These are phyloP conservation scores for Eutrema yunnanense DNA, from an alignment of 345 rosid species.

Conservation along the genomic window DNA sequence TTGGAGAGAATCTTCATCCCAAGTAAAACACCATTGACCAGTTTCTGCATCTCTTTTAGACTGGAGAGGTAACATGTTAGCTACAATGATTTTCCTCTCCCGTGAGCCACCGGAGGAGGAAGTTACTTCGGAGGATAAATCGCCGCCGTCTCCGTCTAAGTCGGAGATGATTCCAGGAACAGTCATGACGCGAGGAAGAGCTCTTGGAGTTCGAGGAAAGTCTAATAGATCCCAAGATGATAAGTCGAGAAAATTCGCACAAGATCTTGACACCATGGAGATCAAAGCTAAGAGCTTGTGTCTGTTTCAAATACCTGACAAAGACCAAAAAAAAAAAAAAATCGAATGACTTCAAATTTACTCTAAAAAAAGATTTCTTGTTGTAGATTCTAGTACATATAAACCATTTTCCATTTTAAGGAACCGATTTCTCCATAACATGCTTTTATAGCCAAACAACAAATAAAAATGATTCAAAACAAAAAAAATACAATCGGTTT, in stretches of 20 bases:
- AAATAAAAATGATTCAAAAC: background rate
- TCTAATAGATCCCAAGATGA: slow-evolving; percentile 44
- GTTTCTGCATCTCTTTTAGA: slow-evolving; percentile 24
- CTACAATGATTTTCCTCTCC: slow-evolving; percentile 31
- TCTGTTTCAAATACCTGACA: background rate
- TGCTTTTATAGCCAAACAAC: background rate
- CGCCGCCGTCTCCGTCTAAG: slow-evolving; percentile 27
- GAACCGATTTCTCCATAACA: background rate
- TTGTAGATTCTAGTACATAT: background rate
- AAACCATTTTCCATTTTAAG: background rate
- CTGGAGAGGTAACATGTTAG: slow-evolving; percentile 36
- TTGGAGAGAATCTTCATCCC: slow-evolving; percentile 36
- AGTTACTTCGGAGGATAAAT: slow-evolving; percentile 11
- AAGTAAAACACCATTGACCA: slow-evolving; percentile 29
- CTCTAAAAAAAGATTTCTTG: too few species aligned
- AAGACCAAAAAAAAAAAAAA: background rate
- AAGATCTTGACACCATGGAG: slow-evolving; percentile 48
- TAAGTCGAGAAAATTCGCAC: slow-evolving; percentile 46
- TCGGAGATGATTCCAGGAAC: slow-evolving; percentile 40
- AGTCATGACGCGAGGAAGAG: slow-evolving; percentile 45
- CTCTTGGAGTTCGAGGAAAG: slow-evolving; percentile 23
- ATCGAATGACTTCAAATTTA: too few species aligned
- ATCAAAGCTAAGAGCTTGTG: slow-evolving; percentile 3
- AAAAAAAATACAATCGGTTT: background rate
- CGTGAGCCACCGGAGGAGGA: slow-evolving; percentile 5